Percentiles rank a stretch among this genome's conserved stretches.
Evolutionary conservation across 2,329 filamentous ascomycete species (phyloP).

Genomic region (Talaromyces sp.): DNA sequence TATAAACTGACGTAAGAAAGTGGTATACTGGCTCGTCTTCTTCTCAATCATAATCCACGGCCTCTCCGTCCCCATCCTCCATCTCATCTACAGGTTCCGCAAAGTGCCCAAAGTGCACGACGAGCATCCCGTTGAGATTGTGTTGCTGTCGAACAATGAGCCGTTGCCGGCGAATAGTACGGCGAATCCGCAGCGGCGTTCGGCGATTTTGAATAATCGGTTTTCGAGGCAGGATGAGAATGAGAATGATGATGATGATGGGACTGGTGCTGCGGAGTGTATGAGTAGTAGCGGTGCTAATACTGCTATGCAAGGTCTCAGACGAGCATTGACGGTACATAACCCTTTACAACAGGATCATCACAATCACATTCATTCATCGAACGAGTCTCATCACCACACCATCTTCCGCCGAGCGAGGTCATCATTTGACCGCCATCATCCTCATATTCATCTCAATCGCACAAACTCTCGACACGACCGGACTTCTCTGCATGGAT

Average conservation of each 20-base stretch:
- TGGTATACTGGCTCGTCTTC: slow-evolving; percentile 49
- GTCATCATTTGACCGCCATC: background rate
- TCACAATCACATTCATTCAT: background rate
- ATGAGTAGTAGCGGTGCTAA: background rate
- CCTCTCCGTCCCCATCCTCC: slow-evolving; percentile 38
- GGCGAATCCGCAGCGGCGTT: slow-evolving; percentile 29
- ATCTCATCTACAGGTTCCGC: slow-evolving; percentile 33
- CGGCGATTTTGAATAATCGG: slow-evolving; percentile 37
- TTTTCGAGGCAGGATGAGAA: slow-evolving; percentile 29
- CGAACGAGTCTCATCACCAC: background rate
- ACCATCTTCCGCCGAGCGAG: slow-evolving; percentile 3
- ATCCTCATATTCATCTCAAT: background rate
- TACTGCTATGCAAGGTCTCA: slow-evolving; percentile 1
- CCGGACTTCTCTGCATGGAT: slow-evolving; percentile 9
- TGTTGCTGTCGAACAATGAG: slow-evolving; percentile 36
- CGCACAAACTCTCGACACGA: background rate
- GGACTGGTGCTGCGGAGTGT: background rate
- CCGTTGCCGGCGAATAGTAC: slow-evolving; percentile 38
- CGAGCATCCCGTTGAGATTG: slow-evolving; percentile 33
- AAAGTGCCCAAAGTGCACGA: slow-evolving; percentile 34
- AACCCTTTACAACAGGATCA: background rate
- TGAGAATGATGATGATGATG: slow-evolving; percentile 7
- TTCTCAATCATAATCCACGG: slow-evolving; percentile 43
- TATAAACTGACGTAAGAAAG: slow-evolving; percentile 24
- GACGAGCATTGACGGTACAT: slow-evolving; percentile 1